These are phyloP conservation scores for Nicotiana tabacum DNA, from an alignment of 257 asterid genomes.

Conservation along the genomic window DNA sequence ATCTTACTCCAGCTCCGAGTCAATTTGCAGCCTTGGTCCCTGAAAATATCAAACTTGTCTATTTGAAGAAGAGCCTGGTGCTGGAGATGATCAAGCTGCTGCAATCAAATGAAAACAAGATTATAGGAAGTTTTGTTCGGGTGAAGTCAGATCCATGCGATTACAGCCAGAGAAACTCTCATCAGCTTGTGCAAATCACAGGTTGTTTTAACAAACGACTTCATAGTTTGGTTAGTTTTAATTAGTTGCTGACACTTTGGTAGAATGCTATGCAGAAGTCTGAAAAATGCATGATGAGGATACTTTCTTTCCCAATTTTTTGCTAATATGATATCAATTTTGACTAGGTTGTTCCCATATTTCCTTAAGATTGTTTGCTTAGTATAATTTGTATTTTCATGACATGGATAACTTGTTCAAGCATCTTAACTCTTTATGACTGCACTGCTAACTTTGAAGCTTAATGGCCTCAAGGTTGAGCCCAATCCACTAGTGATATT, in stretches of 20 bases:
- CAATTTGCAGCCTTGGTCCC: conserved; percentile 48
- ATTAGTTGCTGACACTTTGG: background rate
- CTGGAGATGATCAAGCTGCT: conserved; percentile 47
- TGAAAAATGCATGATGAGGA: too few relatives aligned
- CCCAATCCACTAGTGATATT: too few relatives aligned
- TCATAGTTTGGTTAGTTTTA: background rate
- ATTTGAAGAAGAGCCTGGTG: conserved; percentile 63
- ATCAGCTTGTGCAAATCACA: conserved; percentile 69
- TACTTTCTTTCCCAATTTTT: background rate
- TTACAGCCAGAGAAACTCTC: conserved; percentile 26
- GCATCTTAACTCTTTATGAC: background rate
- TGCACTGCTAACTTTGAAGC: too few relatives aligned
- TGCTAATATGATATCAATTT: background rate
- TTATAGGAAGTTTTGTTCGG: conserved; percentile 64
- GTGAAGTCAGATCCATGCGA: conserved; percentile 47
- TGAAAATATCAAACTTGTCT: conserved; percentile 70
- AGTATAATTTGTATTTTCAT: background rate
- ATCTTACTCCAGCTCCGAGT: conserved; percentile 19
- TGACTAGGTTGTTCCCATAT: too few relatives aligned
- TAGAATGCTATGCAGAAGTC: background rate
- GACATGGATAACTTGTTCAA: conserved; percentile 1
- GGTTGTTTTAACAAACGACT: conserved; percentile 33
- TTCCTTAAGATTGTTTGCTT: too few relatives aligned
- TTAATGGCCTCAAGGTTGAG: too few relatives aligned
- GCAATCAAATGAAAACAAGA: conserved; percentile 55